Evolutionary conservation across 148 eudicot species (phyloP).

Genomic region (Nepenthes mirabilis): DNA sequence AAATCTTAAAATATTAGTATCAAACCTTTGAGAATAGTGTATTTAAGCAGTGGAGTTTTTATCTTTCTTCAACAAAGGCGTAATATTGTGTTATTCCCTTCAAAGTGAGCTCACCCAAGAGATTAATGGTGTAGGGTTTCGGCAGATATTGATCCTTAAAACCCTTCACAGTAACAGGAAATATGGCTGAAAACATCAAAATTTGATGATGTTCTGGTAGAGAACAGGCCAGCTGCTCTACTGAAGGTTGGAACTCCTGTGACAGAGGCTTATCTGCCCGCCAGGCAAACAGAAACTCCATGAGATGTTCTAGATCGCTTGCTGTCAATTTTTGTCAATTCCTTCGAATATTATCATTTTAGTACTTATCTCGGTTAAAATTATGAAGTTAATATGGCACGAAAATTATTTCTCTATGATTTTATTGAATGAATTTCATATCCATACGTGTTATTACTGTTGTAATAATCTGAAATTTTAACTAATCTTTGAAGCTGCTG

Average conservation of each 20-base stretch:
- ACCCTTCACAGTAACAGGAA: conserved; percentile 85
- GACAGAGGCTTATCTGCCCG: conserved; percentile 94
- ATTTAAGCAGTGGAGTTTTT: conserved; percentile 84
- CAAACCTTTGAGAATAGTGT: conserved; percentile 85
- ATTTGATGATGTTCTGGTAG: conserved; percentile 59
- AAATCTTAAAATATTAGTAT: too few species aligned
- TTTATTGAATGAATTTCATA: too few species aligned
- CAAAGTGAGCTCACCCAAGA: conserved; percentile 86
- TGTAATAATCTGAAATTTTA: too few species aligned
- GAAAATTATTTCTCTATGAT: too few species aligned
- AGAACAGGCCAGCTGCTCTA: conserved; percentile 63
- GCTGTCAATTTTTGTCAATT: too few species aligned
- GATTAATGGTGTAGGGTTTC: conserved; percentile 73
- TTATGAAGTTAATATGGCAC: too few species aligned
- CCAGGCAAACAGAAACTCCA: conserved; percentile 4
- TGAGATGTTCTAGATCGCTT: too few species aligned
- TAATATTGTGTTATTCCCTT: conserved; percentile 85
- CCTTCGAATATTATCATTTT: too few species aligned
- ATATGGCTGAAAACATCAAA: conserved; percentile 85
- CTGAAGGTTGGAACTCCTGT: conserved; percentile 77
- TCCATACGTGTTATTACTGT: too few species aligned
- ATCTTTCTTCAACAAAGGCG: conserved; percentile 91
- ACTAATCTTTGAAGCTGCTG: too few species aligned
- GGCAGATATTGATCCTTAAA: conserved; percentile 68
- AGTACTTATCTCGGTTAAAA: too few species aligned